phyloP scores from a whole-genome alignment of 768 basidiomycete genomes.

The Boletus insuetus region DNA sequence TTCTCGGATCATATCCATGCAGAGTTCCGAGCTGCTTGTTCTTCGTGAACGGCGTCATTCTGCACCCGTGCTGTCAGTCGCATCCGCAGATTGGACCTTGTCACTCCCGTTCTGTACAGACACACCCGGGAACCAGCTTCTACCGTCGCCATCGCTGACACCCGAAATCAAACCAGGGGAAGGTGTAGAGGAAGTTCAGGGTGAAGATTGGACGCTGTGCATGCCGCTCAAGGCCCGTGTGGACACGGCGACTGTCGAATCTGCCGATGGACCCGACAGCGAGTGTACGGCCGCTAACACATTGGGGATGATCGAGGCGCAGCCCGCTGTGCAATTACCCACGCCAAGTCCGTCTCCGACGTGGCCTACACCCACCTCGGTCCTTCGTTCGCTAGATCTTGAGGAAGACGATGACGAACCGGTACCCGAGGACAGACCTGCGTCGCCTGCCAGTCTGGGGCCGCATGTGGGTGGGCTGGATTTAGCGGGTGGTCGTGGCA shows the following conservation, averaged over 20 bases:
- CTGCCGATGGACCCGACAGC: background rate
- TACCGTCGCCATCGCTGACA: background rate
- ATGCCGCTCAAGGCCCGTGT: slow-evolving; percentile 28
- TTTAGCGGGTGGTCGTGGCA: slow-evolving; percentile 28
- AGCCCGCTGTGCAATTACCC: slow-evolving; percentile 16
- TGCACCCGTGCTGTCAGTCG: slow-evolving; percentile 20
- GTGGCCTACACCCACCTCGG: slow-evolving; percentile 1
- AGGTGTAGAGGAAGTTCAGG: slow-evolving; percentile 6
- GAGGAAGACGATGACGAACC: slow-evolving; percentile 2
- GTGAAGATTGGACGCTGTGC: slow-evolving; percentile 32
- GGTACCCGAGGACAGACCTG: slow-evolving; percentile 5
- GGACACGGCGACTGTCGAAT: background rate
- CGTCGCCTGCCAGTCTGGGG: slow-evolving; percentile 23
- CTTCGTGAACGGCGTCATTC: slow-evolving; percentile 32
- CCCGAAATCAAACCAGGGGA: background rate
- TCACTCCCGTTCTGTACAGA: slow-evolving; percentile 32
- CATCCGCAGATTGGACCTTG: slow-evolving; percentile 27
- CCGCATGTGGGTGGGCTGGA: slow-evolving; percentile 31
- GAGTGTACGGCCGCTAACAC: slow-evolving; percentile 4
- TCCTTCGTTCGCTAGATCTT: slow-evolving; percentile 1
- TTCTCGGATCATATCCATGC: background rate
- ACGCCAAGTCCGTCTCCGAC: slow-evolving; percentile 31
- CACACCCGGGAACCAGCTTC: slow-evolving; percentile 22
- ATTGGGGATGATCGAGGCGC: background rate
- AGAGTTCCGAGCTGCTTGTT: slow-evolving; percentile 19